phyloP scores from a whole-genome alignment of 2,329 filamentous ascomycete genomes.

The Arthrobotrys iridis region DNA sequence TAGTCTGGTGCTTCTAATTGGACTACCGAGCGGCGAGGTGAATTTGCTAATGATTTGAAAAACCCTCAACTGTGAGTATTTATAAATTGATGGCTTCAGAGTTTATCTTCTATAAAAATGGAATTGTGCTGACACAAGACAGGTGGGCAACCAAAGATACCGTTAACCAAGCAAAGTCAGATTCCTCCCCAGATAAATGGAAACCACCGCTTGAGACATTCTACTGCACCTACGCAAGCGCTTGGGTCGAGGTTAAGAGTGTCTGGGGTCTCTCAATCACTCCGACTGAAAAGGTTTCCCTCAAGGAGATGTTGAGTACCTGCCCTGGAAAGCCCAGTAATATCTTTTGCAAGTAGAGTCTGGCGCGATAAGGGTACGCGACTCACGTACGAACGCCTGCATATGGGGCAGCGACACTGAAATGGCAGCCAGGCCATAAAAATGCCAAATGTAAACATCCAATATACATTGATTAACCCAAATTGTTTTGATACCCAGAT shows the following conservation, averaged over 20 bases:
- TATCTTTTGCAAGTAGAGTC: conserved; percentile 25
- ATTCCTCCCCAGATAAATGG: conserved; percentile 78
- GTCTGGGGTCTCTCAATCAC: conserved; percentile 76
- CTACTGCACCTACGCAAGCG: conserved; percentile 80
- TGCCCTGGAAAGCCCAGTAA: conserved; percentile 62
- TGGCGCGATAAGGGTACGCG: neutral
- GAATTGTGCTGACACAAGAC: neutral
- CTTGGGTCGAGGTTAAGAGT: conserved; percentile 82
- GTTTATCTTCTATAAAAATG: neutral
- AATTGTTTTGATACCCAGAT: conserved; percentile 24
- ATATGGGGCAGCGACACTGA: too few relatives aligned
- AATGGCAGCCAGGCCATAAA: too few relatives aligned
- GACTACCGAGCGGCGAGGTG: conserved; percentile 73
- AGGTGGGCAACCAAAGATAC: conserved; percentile 77
- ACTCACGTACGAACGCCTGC: too few relatives aligned
- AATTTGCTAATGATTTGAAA: conserved; percentile 79
- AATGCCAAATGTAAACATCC: neutral
- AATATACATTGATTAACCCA: neutral
- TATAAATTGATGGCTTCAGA: neutral
- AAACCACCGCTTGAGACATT: conserved; percentile 75
- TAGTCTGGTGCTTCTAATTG: conserved; percentile 76
- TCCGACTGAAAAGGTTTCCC: conserved; percentile 74
- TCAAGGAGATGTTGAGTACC: conserved; percentile 72
- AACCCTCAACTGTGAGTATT: conserved; percentile 72
- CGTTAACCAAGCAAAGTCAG: conserved; percentile 79